Conservation (phyloP, 495 filamentous ascomycete species). For the Penicillium waksmanii region DNA sequence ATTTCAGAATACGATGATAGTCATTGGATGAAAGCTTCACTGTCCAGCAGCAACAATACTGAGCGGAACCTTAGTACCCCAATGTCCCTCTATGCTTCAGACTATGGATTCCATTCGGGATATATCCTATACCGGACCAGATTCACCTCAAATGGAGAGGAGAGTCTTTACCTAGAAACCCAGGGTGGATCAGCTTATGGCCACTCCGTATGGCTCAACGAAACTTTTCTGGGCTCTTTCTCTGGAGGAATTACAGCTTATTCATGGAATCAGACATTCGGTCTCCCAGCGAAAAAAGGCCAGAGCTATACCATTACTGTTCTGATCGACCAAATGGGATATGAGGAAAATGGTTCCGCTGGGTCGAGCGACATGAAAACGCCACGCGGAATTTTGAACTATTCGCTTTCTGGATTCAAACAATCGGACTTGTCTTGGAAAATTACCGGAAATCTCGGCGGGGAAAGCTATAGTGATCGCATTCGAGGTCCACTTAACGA, state of each 20-base stretch:
- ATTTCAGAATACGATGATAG: conserved; percentile 59
- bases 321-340: conserved; percentile 69
- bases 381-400: conserved; percentile 67
- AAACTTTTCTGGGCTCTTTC: conserved; percentile 54
- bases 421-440: conserved; percentile 62
- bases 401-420: conserved; percentile 43
- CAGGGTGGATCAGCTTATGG: conserved; percentile 64
- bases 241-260: conserved; percentile 39
- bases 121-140: conserved; percentile 67
- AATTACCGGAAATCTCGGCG: conserved; percentile 71
- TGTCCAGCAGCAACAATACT: conserved; percentile 56
- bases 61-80: conserved; percentile 54
- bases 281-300: conserved; percentile 47
- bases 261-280: conserved; percentile 13
- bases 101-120: conserved; percentile 73
- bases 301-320: conserved; percentile 61
- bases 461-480: conserved; percentile 64
- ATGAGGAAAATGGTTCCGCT: conserved; percentile 56
- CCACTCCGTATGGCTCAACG: conserved; percentile 56
- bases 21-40: conserved; percentile 54
- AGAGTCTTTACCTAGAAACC: conserved; percentile 55
- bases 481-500: conserved; percentile 72
- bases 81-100: conserved; percentile 61
- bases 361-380: conserved; percentile 64
- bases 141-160: conserved; percentile 63